Percentiles rank a stretch among this genome's conserved stretches.
phyloP scores from a whole-genome alignment of 2,329 filamentous ascomycete genomes.

The Aspergillus cejpii region DNA sequence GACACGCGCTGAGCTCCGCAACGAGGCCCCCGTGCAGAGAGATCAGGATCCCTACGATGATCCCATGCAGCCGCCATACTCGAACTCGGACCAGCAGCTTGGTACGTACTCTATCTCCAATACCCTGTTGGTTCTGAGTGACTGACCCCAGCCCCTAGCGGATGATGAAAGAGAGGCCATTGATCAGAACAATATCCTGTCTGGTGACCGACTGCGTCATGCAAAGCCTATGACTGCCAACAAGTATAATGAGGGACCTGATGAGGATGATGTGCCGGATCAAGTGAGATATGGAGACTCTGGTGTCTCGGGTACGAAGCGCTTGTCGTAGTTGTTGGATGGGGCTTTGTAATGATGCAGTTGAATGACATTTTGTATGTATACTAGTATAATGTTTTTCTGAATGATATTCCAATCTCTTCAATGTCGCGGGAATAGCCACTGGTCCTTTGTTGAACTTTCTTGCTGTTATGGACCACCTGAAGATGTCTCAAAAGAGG shows the following conservation, averaged over 20 bases:
- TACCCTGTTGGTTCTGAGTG: background rate
- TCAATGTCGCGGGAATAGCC: too few relatives aligned
- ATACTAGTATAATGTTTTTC: background rate
- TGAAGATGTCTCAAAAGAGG: too few relatives aligned
- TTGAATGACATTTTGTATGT: background rate
- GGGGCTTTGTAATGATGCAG: background rate
- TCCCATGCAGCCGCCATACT: constrained; percentile 26
- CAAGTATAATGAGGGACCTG: constrained; percentile 21
- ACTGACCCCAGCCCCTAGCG: constrained; percentile 2
- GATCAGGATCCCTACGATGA: constrained; percentile 23
- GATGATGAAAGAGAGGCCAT: constrained; percentile 21
- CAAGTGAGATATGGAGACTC: constrained; percentile 1
- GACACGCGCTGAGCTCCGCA: constrained; percentile 10
- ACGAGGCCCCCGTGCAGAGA: constrained; percentile 19
- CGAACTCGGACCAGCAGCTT: constrained; percentile 24
- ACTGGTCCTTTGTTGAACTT: too few relatives aligned
- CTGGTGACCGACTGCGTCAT: constrained; percentile 21
- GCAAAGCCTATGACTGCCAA: constrained; percentile 17
- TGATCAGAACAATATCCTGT: constrained; percentile 18
- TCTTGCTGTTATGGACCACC: constrained; percentile 29
- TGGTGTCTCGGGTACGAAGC: background rate
- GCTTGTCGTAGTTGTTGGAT: background rate
- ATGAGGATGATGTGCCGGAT: constrained; percentile 22
- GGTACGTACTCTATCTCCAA: constrained; percentile 20
- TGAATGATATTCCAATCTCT: background rate